Evolutionary conservation across 2,329 filamentous ascomycete species (phyloP), one percentile per base, ranked within the genome.

Genomic region (Macrophomina phaseolina): DNA sequence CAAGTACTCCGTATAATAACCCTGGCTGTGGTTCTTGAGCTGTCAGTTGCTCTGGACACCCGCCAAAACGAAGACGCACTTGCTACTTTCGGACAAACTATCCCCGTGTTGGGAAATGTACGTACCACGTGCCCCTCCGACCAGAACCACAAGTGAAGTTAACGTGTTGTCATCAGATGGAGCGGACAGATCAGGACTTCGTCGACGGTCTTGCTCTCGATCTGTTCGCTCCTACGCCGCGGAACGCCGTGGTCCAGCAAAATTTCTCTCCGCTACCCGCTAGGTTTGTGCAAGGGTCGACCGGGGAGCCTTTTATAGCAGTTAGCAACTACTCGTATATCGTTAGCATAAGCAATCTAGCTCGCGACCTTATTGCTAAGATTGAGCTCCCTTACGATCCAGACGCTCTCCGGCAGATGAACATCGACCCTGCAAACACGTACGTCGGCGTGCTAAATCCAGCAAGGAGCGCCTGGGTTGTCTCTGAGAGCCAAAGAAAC

Each of bases 331-430:
- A 68, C 23, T 73, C 49, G 53, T 77, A 78, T 74, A 77, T 74
- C 67, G 87, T 85, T 0, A 89, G 76, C 0, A 86, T 85, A 69
- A 90, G 71, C 71, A 11, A 78, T 32, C 71, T 70, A 8, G 74
- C 75, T 14, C 68, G 71, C 8, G 75, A 79, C 66, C 69, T 79
- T 8, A 75, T 78, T 28, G 77, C 75, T 0, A 77, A 77, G 45
- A 70, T 78, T 23, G 74, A 76, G 66, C 67, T 78, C 1, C 75
- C 76, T 1, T 77, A 75, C 52, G 69, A 75, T 53, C 67, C 67
- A 51, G 51, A 23, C n/a, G 53, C 68, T 42, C 60, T 75, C 23
- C 23, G n/a, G 42, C 65, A 16, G 60, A 67, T 51, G 12, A 77
- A 74, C n/a, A 32, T 71, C 48, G 56, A 71, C 14, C 62, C n/a